Evolutionary conservation across 805 yeast genomes (phyloP).

Genomic region (Yarrowia porcina): DNA sequence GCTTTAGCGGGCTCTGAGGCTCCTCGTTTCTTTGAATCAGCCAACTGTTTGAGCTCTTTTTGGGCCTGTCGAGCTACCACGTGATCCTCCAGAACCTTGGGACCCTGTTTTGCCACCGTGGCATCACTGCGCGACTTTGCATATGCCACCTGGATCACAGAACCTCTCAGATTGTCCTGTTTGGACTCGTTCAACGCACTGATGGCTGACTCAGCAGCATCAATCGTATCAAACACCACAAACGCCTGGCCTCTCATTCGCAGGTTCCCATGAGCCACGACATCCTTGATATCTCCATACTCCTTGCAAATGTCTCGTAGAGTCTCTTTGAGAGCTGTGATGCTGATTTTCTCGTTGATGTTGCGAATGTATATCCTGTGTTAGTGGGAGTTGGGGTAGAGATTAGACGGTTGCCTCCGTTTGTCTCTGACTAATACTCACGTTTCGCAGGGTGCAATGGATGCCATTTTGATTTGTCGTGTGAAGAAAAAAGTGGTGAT

Average conservation of each 20-base stretch:
- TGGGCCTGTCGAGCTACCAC: constrained; percentile 31
- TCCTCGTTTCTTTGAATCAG: background rate
- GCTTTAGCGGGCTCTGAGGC: background rate
- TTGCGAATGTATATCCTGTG: constrained; percentile 58
- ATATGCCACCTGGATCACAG: constrained; percentile 47
- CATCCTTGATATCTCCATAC: constrained; percentile 49
- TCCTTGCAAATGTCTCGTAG: constrained; percentile 45
- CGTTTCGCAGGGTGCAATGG: constrained; percentile 14
- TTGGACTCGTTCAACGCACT: constrained; percentile 41
- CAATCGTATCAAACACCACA: constrained; percentile 49
- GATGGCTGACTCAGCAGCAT: constrained; percentile 48
- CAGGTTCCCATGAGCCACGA: constrained; percentile 59
- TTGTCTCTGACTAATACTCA: no score
- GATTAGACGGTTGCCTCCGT: no score
- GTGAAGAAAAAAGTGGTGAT: constrained; percentile 6
- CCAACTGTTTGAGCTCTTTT: constrained; percentile 30
- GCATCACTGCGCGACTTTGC: constrained; percentile 51
- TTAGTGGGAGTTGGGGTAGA: background rate
- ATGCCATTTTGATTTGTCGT: background rate
- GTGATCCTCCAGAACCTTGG: constrained; percentile 30
- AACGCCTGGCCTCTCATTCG: constrained; percentile 81
- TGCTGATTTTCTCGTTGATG: constrained; percentile 64
- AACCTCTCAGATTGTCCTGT: constrained; percentile 43
- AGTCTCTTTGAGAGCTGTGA: constrained; percentile 47
- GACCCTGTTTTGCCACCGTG: constrained; percentile 42